Conservation (phyloP, 2,329 filamentous ascomycete genomes). For the Aspergillus thermomutatus region DNA sequence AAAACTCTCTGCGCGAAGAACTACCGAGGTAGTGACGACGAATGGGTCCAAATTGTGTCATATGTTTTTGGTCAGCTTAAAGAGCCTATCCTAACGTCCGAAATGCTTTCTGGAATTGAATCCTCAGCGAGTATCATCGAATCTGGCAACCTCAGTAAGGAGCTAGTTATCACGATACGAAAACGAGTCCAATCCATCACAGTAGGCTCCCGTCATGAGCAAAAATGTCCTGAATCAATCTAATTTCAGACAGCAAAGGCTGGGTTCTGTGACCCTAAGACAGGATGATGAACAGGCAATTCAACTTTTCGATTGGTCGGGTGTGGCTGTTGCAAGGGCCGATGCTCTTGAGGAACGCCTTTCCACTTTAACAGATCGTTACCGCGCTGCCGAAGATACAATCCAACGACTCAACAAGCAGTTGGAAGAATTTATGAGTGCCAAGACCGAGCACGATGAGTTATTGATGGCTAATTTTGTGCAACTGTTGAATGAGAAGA, state of each 20-base stretch:
- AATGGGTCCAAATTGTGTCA: slow-evolving; percentile 39
- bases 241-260: slow-evolving; percentile 43
- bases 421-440: slow-evolving; percentile 55
- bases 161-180: slow-evolving; percentile 40
- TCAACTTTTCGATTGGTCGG: slow-evolving; percentile 56
- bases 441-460: slow-evolving; percentile 56
- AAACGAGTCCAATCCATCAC: slow-evolving; percentile 49
- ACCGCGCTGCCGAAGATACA: slow-evolving; percentile 46
- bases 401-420: slow-evolving; percentile 52
- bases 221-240: slow-evolving; percentile 3
- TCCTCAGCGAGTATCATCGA: slow-evolving; percentile 26
- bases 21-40: slow-evolving; percentile 42
- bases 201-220: slow-evolving; percentile 26
- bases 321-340: slow-evolving; percentile 45
- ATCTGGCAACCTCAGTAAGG: slow-evolving; percentile 26
- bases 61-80: slow-evolving; percentile 32
- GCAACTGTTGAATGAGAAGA: slow-evolving; percentile 60
- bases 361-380: slow-evolving; percentile 38
- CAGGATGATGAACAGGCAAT: slow-evolving; percentile 55
- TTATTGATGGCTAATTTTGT: slow-evolving; percentile 57
- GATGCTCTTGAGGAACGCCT: slow-evolving; percentile 41
- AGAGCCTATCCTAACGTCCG: slow-evolving; percentile 10
- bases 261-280: slow-evolving; percentile 52
- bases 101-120: slow-evolving; percentile 29
- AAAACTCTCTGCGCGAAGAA: slow-evolving; percentile 40